phyloP scores from a whole-genome alignment of 768 basidiomycete species.

The Russula abietina region DNA sequence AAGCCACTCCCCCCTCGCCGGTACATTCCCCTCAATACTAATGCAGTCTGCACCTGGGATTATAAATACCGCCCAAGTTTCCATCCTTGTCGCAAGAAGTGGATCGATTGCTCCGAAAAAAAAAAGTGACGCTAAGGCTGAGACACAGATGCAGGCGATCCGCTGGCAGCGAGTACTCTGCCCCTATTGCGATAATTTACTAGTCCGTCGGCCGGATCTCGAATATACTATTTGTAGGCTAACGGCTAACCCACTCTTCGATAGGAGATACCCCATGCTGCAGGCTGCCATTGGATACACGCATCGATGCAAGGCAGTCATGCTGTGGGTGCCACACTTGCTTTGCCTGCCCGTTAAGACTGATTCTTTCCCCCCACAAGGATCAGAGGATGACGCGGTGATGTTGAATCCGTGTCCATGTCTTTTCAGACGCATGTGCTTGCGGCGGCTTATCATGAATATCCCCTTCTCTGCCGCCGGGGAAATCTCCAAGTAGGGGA shows the following conservation, averaged over 20 bases:
- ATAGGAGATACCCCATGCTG: slow-evolving; percentile 83
- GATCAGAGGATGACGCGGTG: slow-evolving; percentile 78
- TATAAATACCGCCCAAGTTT: slow-evolving; percentile 69
- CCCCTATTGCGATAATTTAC: too few species aligned
- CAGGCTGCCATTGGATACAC: slow-evolving; percentile 79
- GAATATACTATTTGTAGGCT: neutral
- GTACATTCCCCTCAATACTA: too few species aligned
- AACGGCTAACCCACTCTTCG: neutral
- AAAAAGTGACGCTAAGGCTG: too few species aligned
- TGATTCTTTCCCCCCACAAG: slow-evolving; percentile 30
- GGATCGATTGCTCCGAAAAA: too few species aligned
- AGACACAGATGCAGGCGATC: too few species aligned
- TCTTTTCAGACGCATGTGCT: slow-evolving; percentile 34
- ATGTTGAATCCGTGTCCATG: slow-evolving; percentile 41
- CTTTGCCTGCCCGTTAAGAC: neutral
- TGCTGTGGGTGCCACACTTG: neutral
- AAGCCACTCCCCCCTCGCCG: too few species aligned
- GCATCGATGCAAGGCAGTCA: slow-evolving; percentile 77
- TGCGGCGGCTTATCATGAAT: too few species aligned
- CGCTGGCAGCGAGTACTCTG: too few species aligned
- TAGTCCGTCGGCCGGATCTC: slow-evolving; percentile 32
- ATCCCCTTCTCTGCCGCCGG: too few species aligned
- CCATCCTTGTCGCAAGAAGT: too few species aligned
- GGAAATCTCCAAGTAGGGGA: too few species aligned
- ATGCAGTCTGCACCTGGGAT: neutral